These are phyloP conservation scores for Lactuca saligna DNA, from an alignment of 129 eudicot species.

Conservation along the genomic window DNA sequence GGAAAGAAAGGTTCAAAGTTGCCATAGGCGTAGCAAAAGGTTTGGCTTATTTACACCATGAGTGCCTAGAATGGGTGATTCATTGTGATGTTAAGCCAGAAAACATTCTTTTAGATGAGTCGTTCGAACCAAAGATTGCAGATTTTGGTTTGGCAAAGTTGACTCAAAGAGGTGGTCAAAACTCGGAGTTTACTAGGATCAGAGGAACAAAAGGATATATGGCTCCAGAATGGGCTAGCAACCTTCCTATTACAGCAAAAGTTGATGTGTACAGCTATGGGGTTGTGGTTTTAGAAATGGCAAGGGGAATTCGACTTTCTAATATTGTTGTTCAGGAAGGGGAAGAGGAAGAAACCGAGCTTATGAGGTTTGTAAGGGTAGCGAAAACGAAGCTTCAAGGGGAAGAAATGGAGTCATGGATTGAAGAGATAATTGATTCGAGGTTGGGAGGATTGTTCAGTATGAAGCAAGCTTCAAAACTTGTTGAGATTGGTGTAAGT, in stretches of 20 bases:
- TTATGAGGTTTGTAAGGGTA: constrained; percentile 31
- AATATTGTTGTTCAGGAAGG: constrained; percentile 24
- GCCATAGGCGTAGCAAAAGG: neutral
- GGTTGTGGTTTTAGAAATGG: constrained; percentile 50
- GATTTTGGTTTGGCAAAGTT: constrained; percentile 62
- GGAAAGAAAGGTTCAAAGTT: neutral
- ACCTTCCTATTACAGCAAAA: constrained; percentile 50
- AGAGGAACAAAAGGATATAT: constrained; percentile 62
- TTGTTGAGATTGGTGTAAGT: constrained; percentile 38
- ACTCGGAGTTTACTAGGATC: constrained; percentile 33
- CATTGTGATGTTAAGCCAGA: neutral
- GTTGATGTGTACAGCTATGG: constrained; percentile 65
- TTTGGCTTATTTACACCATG: neutral
- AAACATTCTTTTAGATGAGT: constrained; percentile 30
- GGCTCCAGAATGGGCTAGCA: constrained; percentile 58
- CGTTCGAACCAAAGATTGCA: constrained; percentile 46
- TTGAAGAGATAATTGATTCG: constrained; percentile 42
- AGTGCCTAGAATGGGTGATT: neutral
- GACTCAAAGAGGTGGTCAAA: constrained; percentile 39
- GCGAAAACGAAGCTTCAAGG: constrained; percentile 15
- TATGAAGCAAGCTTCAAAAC: constrained; percentile 38
- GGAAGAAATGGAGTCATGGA: constrained; percentile 29
- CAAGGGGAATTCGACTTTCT: constrained; percentile 44
- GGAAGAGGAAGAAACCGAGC: constrained; percentile 27
- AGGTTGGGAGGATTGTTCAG: constrained; percentile 45